These are phyloP conservation scores for Colletotrichum tofieldiae DNA, from an alignment of 2,329 filamentous ascomycete species.

Conservation along the genomic window DNA sequence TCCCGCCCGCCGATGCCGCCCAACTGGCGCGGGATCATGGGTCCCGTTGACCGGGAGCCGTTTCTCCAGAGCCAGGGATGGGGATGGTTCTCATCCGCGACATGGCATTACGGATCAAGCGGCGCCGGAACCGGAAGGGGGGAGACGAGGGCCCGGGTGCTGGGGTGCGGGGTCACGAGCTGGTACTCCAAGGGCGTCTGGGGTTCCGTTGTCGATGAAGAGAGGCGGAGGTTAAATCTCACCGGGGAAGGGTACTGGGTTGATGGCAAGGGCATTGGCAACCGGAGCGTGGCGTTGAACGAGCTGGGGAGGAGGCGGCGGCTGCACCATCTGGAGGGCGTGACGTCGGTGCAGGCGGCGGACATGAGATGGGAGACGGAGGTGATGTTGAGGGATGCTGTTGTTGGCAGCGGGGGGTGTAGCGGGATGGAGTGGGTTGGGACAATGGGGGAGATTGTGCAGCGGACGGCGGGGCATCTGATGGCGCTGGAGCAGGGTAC, in stretches of 20 bases:
- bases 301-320: slow-evolving; percentile 56
- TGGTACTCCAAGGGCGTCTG: slow-evolving; percentile 60
- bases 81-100: slow-evolving; percentile 62
- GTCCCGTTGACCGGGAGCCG: slow-evolving; percentile 52
- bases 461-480: slow-evolving; percentile 54
- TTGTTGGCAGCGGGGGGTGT: slow-evolving; percentile 46
- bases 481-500: slow-evolving; percentile 51
- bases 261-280: slow-evolving; percentile 42
- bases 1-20: slow-evolving; percentile 54
- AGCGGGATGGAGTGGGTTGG: slow-evolving; percentile 62
- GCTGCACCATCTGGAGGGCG: slow-evolving; percentile 53
- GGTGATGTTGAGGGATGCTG: slow-evolving; percentile 47
- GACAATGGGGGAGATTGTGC: slow-evolving; percentile 60
- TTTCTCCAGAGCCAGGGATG: slow-evolving; percentile 58
- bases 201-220: slow-evolving; percentile 48
- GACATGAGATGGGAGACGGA: slow-evolving; percentile 53
- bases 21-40: slow-evolving; percentile 52
- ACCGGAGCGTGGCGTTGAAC: slow-evolving; percentile 50
- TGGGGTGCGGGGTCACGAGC: slow-evolving; percentile 61
- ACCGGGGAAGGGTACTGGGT: slow-evolving; percentile 59
- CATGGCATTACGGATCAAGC: slow-evolving; percentile 59
- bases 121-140: slow-evolving; percentile 56
- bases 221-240: slow-evolving; percentile 58
- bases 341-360: slow-evolving; percentile 51
- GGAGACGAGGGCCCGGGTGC: slow-evolving; percentile 58